phyloP scores from a whole-genome alignment of 352 stramenopile species.

The Pythium plurisporium region DNA sequence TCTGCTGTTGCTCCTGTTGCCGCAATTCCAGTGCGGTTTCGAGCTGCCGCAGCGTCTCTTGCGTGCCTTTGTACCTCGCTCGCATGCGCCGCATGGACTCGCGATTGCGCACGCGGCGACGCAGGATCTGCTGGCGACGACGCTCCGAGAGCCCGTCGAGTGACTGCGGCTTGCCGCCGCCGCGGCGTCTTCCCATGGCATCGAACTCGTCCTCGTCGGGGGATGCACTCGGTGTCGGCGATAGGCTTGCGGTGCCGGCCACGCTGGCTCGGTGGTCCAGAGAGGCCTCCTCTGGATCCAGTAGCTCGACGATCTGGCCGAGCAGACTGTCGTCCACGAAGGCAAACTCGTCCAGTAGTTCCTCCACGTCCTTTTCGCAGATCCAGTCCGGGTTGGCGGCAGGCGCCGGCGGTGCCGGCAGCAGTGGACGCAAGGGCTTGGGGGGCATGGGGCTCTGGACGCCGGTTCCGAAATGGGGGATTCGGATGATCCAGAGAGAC shows the following conservation, averaged over 20 bases:
- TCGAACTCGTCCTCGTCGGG: background rate
- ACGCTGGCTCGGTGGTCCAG: background rate
- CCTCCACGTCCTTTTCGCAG: slow-evolving; percentile 4
- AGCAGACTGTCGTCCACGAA: background rate
- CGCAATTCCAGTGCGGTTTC: slow-evolving; percentile 1
- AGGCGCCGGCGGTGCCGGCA: too few species aligned
- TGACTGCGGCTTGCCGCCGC: slow-evolving; percentile 6
- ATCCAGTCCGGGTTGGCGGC: slow-evolving; percentile 2
- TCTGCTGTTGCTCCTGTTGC: background rate
- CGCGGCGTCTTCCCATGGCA: background rate
- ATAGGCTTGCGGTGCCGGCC: background rate
- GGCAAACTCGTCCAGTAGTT: background rate
- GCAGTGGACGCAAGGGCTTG: background rate
- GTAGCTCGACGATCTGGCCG: slow-evolving; percentile 10
- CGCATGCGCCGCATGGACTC: slow-evolving; percentile 29
- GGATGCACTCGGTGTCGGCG: background rate
- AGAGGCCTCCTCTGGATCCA: slow-evolving; percentile 14
- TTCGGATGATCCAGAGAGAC: background rate
- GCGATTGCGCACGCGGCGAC: slow-evolving; percentile 23
- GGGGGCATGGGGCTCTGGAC: too few species aligned
- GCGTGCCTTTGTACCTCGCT: slow-evolving; percentile 13
- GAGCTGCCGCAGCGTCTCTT: slow-evolving; percentile 14
- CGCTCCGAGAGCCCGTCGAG: slow-evolving; percentile 20
- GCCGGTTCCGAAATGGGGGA: too few species aligned
- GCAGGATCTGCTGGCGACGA: slow-evolving; percentile 9